These are phyloP conservation scores for Nidularia pulvinata DNA, from an alignment of 768 basidiomycete genomes.

Conservation along the genomic window DNA sequence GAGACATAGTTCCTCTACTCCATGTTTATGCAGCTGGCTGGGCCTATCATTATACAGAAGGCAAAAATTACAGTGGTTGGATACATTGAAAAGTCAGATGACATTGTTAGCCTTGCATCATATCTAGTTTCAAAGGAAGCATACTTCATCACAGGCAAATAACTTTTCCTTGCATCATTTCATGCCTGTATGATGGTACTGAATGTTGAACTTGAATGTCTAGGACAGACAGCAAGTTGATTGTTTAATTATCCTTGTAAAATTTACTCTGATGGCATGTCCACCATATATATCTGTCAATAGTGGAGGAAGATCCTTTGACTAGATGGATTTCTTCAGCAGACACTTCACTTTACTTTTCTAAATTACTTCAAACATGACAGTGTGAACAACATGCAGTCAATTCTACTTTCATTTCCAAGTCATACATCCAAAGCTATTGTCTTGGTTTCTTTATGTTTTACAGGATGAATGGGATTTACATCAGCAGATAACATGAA, in stretches of 20 bases:
- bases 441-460: too few species aligned
- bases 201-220: neutral
- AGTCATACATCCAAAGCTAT: too few species aligned
- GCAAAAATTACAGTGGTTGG: slow-evolving; percentile 2
- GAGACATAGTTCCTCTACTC: neutral
- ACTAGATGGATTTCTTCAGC: slow-evolving; percentile 1
- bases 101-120: slow-evolving; percentile 32
- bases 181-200: neutral
- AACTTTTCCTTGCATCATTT: neutral
- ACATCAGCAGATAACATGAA: too few species aligned
- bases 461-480: too few species aligned
- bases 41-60: neutral
- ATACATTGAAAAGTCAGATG: slow-evolving; percentile 17
- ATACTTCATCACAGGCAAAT: slow-evolving; percentile 28
- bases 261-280: neutral
- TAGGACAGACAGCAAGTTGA: slow-evolving; percentile 5
- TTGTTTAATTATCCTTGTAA: neutral
- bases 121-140: slow-evolving; percentile 33
- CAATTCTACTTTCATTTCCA: too few species aligned
- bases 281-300: slow-evolving; percentile 14
- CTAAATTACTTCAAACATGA: too few species aligned
- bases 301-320: slow-evolving; percentile 13
- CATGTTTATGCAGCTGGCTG: neutral
- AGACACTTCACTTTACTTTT: too few species aligned
- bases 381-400: too few species aligned